phyloP scores from a whole-genome alignment of 176 grass and related monocot species.

The Elymus sibiricus region DNA sequence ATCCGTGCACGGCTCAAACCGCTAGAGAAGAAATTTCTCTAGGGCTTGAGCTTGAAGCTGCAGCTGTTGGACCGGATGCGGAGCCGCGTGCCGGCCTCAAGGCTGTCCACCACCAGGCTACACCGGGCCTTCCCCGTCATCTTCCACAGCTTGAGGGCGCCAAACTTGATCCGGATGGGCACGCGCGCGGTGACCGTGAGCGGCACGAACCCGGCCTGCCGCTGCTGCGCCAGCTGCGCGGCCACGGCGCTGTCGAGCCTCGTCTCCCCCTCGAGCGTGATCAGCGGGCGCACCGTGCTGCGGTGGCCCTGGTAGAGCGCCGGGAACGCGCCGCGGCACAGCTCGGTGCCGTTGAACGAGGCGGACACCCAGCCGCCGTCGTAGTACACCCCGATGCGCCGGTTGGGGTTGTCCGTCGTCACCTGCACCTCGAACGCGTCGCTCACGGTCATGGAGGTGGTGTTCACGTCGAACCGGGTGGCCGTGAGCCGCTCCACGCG shows the following conservation, averaged over 20 bases:
- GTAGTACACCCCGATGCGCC: slow-evolving; percentile 83
- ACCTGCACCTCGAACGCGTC: slow-evolving; percentile 75
- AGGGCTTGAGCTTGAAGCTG: slow-evolving; percentile 84
- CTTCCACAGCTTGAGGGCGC: slow-evolving; percentile 65
- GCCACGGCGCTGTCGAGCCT: slow-evolving; percentile 45
- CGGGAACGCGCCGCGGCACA: slow-evolving; percentile 73
- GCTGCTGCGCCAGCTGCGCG: slow-evolving; percentile 31
- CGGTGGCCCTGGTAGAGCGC: slow-evolving; percentile 88
- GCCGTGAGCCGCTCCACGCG: slow-evolving; percentile 59
- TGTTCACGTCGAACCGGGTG: slow-evolving; percentile 46
- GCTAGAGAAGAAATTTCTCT: not conserved
- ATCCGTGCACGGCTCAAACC: not conserved
- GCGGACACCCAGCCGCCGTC: slow-evolving; percentile 52
- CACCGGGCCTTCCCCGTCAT: slow-evolving; percentile 62
- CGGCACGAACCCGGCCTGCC: slow-evolving; percentile 53
- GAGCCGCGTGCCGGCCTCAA: slow-evolving; percentile 30
- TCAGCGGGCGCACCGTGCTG: slow-evolving; percentile 42
- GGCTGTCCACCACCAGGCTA: slow-evolving; percentile 50
- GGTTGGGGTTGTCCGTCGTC: slow-evolving; percentile 66
- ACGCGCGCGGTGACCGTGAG: slow-evolving; percentile 50
- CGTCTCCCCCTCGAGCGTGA: slow-evolving; percentile 54
- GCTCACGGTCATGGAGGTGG: slow-evolving; percentile 1
- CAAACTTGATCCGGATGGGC: slow-evolving; percentile 75
- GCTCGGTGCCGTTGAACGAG: slow-evolving; percentile 60
- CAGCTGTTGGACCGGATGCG: slow-evolving; percentile 72